A percentile compares a stretch with the other conserved stretches of the same genome.
Conservation (phyloP, 345 rosid species). For the Pelargonium nanum region DNA sequence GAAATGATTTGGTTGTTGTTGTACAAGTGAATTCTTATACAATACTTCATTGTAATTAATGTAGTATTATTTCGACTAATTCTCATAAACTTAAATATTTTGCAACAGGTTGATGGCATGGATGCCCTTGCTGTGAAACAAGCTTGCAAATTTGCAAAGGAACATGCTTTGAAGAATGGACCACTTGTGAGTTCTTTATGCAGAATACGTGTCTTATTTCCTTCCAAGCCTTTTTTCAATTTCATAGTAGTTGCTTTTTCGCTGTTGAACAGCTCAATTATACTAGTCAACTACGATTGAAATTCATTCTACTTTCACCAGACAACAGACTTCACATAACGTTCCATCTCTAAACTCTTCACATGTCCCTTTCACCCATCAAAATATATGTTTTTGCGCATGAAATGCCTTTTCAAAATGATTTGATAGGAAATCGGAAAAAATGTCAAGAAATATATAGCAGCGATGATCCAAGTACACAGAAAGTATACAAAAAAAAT, state of each 20-base stretch:
- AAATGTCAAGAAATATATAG: too few species aligned
- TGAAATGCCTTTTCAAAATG: too few species aligned
- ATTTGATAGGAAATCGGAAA: too few species aligned
- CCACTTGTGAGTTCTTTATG: slow-evolving; percentile 62
- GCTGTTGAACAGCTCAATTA: not conserved
- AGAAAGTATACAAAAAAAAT: too few species aligned
- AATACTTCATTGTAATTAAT: too few species aligned
- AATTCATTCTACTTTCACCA: not conserved
- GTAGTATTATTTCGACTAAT: too few species aligned
- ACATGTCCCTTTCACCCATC: not conserved
- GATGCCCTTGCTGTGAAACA: slow-evolving; percentile 95
- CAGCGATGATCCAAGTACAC: too few species aligned
- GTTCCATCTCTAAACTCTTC: too few species aligned
- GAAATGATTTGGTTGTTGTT: too few species aligned
- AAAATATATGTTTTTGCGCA: too few species aligned
- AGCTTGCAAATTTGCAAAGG: slow-evolving; percentile 93
- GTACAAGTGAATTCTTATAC: too few species aligned
- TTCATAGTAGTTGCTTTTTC: too few species aligned
- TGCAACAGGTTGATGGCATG: slow-evolving; percentile 87
- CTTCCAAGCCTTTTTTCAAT: not conserved
- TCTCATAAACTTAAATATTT: not conserved
- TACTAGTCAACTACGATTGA: not conserved
- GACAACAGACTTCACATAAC: not conserved
- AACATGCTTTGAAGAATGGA: slow-evolving; percentile 78
- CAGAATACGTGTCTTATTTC: not conserved